Evolutionary conservation across 164 flowering plant species (phyloP), one percentile per base, ranked within the genome.

Genomic region (Aristolochia californica): DNA sequence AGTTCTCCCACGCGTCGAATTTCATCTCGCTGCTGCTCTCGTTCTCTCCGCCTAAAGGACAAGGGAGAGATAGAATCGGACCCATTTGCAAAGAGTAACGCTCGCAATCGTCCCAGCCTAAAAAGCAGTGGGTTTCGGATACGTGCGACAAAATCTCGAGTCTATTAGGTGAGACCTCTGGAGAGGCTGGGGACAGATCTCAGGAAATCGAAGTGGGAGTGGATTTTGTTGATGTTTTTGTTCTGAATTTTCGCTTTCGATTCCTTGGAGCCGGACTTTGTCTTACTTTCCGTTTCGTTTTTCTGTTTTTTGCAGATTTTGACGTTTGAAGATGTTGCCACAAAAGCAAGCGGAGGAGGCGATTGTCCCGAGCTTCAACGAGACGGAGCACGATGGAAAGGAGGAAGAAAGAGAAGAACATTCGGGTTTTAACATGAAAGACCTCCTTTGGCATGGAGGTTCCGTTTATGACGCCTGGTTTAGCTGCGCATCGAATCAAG

Each of bases 391-490:
- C 23, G 76, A 75, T 2, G 74, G 54, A 13, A 70, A 62, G 27
- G 78, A 74, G 23, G 77, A 67, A 55, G 53, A 68, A 0, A 63
- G 53, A 20, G 72, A 70, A 40, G 75, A 76, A 27, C 67, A 66
- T 1, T 65, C 87, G 15, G 11, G 68, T 13, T 71, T 79, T 21
- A 79, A 76, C 56, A 50, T 88, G 62, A 80, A 74, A 55, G 78
- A 56, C 74, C 1, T 81, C 53, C 85, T 88, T 62, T 88, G 96
- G 93, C 93, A 88, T 56, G 96, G 96, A 30, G 96, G 96, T 52
- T 88, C 93, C 23, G 83, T 72, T 53, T 88, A 86, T 75, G 96
- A 88, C 56, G 93, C 93, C 53, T 88, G 96, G 96, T 88, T 88
- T 73, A 82, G 87, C 50, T 88, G 93, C 58, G 85, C 96, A 25